Evolutionary conservation across 257 asterid species (phyloP).

Genomic region (Cordia subcordata): DNA sequence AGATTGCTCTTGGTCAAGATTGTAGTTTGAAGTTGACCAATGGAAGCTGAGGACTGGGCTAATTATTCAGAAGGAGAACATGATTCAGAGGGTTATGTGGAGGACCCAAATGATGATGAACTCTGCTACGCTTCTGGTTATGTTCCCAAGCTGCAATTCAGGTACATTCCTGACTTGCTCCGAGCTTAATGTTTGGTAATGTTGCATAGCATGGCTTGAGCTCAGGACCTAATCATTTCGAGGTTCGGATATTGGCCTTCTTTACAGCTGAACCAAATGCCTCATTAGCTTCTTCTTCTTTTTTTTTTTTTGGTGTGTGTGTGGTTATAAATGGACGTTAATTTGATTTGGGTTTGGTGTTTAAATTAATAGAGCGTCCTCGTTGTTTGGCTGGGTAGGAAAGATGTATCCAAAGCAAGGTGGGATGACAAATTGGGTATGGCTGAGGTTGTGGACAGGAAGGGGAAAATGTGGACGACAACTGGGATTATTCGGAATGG

Average conservation of each 20-base stretch:
- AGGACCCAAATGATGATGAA: conserved; percentile 29
- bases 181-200: too few relatives aligned
- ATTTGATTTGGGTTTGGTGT: not conserved
- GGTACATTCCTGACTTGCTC: too few relatives aligned
- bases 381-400: conserved; percentile 27
- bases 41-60: conserved; percentile 38
- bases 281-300: not conserved
- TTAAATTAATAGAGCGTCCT: not conserved
- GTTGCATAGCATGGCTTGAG: too few relatives aligned
- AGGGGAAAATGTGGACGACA: conserved; percentile 74
- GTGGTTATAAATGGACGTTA: not conserved
- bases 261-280: not conserved
- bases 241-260: not conserved
- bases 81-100: conserved; percentile 42
- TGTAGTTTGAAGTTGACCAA: not conserved
- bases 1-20: too few relatives aligned
- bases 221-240: too few relatives aligned
- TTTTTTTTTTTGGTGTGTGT: too few relatives aligned
- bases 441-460: conserved; percentile 68
- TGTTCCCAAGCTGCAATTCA: conserved; percentile 60
- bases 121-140: conserved; percentile 26
- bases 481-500: conserved; percentile 71
- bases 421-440: conserved; percentile 65
- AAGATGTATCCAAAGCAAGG: conserved; percentile 47
- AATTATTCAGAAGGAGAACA: conserved; percentile 30